Conservation (phyloP, 345 rosid species). For the Gossypium bickii region DNA sequence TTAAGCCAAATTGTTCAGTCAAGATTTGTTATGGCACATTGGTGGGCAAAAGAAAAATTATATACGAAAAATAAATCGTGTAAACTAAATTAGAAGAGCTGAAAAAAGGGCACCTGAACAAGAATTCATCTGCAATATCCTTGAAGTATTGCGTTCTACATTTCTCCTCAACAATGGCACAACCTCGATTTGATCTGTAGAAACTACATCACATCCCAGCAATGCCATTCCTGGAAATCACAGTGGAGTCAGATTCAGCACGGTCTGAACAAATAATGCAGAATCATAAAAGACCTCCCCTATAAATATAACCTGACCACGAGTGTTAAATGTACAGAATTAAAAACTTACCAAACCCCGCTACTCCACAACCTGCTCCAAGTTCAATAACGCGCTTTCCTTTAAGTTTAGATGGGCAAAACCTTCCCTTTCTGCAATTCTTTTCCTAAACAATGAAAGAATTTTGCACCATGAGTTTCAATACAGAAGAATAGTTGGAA, state of each 20-base stretch:
- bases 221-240: constrained; percentile 73
- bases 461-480: neutral
- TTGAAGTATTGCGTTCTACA: constrained; percentile 69
- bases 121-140: constrained; percentile 64
- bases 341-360: constrained; percentile 78
- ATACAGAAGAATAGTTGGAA: neutral
- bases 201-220: constrained; percentile 76
- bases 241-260: constrained; percentile 13
- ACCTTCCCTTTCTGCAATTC: constrained; percentile 82
- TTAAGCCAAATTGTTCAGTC: neutral
- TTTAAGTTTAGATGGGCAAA: constrained; percentile 73
- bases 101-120: constrained; percentile 41
- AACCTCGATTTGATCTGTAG: constrained; percentile 84
- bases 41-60: neutral
- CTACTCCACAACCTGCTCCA: constrained; percentile 97
- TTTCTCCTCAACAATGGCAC: constrained; percentile 74
- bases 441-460: constrained; percentile 48
- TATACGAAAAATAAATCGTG: neutral
- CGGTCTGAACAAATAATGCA: neutral
- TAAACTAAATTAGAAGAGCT: neutral
- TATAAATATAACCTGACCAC: constrained; percentile 3
- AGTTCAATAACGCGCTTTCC: constrained; percentile 90
- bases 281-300: constrained; percentile 5
- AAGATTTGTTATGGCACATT: neutral
- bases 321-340: constrained; percentile 12